A percentile compares a stretch with the other conserved stretches of the same genome.
These are phyloP conservation scores for Arachis stenosperma DNA, from an alignment of 306 rosid species.

Conservation along the genomic window DNA sequence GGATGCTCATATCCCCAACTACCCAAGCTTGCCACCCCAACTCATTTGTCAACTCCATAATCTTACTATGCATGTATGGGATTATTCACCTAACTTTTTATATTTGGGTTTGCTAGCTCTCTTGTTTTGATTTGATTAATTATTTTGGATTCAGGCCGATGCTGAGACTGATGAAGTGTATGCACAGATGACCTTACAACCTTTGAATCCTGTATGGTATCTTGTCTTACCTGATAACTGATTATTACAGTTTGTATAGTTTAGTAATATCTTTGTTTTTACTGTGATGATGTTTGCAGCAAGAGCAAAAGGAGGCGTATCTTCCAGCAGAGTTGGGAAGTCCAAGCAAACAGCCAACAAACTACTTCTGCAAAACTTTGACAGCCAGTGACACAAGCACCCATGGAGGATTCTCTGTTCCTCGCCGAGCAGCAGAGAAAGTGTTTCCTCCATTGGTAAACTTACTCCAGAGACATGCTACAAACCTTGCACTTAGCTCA, in stretches of 20 bases:
- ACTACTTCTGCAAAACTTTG: constrained; percentile 92
- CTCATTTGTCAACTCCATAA: constrained; percentile 97
- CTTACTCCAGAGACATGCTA: constrained; percentile 25
- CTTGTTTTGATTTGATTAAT: constrained; percentile 19
- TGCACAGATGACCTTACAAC: constrained; percentile 97
- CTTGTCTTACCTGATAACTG: constrained; percentile 21
- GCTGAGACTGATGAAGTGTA: constrained; percentile 88
- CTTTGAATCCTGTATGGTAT: constrained; percentile 72
- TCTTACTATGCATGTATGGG: constrained; percentile 91
- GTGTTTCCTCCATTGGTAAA: constrained; percentile 96
- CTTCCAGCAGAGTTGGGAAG: constrained; percentile 87
- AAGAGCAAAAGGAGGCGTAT: constrained; percentile 96
- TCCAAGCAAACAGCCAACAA: constrained; percentile 93
- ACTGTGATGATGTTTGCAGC: constrained; percentile 50
- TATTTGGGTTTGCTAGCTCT: constrained; percentile 19
- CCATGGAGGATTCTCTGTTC: constrained; percentile 98
- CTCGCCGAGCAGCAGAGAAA: constrained; percentile 99
- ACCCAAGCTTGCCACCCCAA: constrained; percentile 94
- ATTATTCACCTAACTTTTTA: not conserved
- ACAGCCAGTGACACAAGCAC: constrained; percentile 99
- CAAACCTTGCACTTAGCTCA: not conserved
- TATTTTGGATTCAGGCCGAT: constrained; percentile 71
- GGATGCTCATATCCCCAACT: constrained; percentile 85
- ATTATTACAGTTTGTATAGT: constrained; percentile 8
- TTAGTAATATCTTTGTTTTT: constrained; percentile 21